Conservation (phyloP, 2,329 filamentous ascomycete species). For the Pyrenophora tritici-repentis region DNA sequence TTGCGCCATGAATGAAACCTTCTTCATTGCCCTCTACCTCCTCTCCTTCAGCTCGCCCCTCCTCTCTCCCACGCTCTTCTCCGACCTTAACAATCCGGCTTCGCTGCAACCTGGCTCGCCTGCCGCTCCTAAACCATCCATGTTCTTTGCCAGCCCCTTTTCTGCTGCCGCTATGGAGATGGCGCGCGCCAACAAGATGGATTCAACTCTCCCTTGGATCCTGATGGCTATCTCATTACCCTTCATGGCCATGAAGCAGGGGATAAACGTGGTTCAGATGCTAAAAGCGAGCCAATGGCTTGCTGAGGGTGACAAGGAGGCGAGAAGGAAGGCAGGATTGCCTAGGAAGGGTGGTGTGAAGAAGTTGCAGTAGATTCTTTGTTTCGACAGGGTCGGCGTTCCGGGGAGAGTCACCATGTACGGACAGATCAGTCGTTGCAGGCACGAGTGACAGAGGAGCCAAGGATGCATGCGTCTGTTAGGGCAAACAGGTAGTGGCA, state of each 20-base stretch:
- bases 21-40: constrained; percentile 98
- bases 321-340: constrained; percentile 56
- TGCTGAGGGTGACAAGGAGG: constrained; percentile 82
- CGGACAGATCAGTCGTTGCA: background rate
- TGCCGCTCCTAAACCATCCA: constrained; percentile 68
- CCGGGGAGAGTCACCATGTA: background rate
- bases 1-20: constrained; percentile 90
- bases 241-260: constrained; percentile 89
- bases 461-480: background rate
- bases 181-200: constrained; percentile 83
- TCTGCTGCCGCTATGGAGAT: constrained; percentile 91
- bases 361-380: constrained; percentile 29
- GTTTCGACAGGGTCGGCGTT: background rate
- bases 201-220: constrained; percentile 70
- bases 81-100: constrained; percentile 61
- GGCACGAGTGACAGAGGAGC: too few species aligned
- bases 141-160: constrained; percentile 86
- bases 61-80: constrained; percentile 81
- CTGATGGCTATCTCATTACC: constrained; percentile 80
- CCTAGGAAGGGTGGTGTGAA: constrained; percentile 40
- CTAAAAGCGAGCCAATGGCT: constrained; percentile 91
- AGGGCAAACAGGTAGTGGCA: background rate
- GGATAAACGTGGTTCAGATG: constrained; percentile 92
- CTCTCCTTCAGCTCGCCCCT: constrained; percentile 93
- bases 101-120: constrained; percentile 66